These are phyloP conservation scores for Mortierella sp. DNA, from an alignment of 371 early-diverging fungal genomes.

Conservation along the genomic window DNA sequence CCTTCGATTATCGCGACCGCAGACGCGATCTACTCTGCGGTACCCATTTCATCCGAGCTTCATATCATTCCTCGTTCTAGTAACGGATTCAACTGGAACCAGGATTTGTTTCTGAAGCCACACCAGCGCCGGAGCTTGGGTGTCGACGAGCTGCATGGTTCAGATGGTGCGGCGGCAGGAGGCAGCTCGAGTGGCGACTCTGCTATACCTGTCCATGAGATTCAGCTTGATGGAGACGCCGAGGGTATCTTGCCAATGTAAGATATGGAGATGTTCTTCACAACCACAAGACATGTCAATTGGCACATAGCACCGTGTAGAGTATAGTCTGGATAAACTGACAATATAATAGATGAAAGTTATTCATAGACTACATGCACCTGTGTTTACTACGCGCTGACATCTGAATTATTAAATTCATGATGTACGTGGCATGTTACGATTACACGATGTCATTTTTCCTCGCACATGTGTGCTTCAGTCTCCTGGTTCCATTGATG, in stretches of 20 bases:
- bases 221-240: slow-evolving; percentile 29
- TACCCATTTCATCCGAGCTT: slow-evolving; percentile 38
- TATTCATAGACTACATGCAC: too few species aligned
- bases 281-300: too few species aligned
- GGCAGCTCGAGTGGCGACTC: slow-evolving; percentile 7
- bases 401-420: too few species aligned
- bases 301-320: not conserved
- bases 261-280: too few species aligned
- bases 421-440: too few species aligned
- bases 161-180: slow-evolving; percentile 3
- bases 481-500: too few species aligned
- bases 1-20: slow-evolving; percentile 31
- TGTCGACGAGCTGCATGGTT: slow-evolving; percentile 28
- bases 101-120: slow-evolving; percentile 48
- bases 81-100: slow-evolving; percentile 50
- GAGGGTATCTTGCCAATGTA: too few species aligned
- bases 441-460: too few species aligned
- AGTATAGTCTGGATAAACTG: too few species aligned
- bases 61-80: slow-evolving; percentile 49
- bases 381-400: too few species aligned
- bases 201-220: slow-evolving; percentile 36
- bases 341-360: too few species aligned
- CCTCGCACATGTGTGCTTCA: too few species aligned
- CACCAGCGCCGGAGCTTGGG: slow-evolving; percentile 41
- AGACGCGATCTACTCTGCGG: slow-evolving; percentile 45